These are phyloP conservation scores for Pyrrhoderma lamaoense DNA, from an alignment of 1,284 basidiomycete genomes.

Conservation along the genomic window DNA sequence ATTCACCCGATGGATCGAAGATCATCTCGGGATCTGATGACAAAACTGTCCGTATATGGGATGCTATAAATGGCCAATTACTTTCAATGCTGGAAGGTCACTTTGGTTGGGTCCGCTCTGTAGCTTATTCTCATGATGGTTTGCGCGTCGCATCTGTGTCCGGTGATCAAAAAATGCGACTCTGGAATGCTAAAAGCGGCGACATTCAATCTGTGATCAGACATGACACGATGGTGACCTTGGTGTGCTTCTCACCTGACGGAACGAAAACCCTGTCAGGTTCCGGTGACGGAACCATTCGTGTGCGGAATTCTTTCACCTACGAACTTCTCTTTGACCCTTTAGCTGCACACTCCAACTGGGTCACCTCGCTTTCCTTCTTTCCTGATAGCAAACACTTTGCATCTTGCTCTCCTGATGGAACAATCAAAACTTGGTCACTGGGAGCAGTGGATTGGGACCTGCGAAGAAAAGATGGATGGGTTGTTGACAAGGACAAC, in stretches of 20 bases:
- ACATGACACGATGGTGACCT: neutral
- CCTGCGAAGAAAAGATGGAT: too few species aligned
- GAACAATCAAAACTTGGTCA: slow-evolving; percentile 63
- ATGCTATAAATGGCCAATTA: slow-evolving; percentile 1
- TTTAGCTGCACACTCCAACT: too few species aligned
- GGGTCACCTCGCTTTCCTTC: slow-evolving; percentile 81
- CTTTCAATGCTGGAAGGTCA: neutral
- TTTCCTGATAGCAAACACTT: slow-evolving; percentile 87
- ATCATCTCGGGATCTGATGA: slow-evolving; percentile 54
- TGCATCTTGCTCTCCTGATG: slow-evolving; percentile 72
- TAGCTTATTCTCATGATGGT: slow-evolving; percentile 2
- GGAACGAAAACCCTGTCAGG: slow-evolving; percentile 2
- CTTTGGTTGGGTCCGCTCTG: neutral
- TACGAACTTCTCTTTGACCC: neutral
- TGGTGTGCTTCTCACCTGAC: slow-evolving; percentile 13
- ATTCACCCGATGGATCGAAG: neutral
- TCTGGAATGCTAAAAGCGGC: neutral
- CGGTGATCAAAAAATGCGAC: neutral
- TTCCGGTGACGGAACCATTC: neutral
- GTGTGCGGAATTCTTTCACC: slow-evolving; percentile 1
- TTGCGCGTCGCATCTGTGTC: neutral
- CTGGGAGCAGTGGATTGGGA: too few species aligned
- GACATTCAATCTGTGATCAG: neutral
- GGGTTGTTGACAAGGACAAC: too few species aligned
- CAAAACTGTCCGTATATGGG: slow-evolving; percentile 35